phyloP scores from a whole-genome alignment of 2,329 filamentous ascomycete genomes.

The Talaromyces sp. region DNA sequence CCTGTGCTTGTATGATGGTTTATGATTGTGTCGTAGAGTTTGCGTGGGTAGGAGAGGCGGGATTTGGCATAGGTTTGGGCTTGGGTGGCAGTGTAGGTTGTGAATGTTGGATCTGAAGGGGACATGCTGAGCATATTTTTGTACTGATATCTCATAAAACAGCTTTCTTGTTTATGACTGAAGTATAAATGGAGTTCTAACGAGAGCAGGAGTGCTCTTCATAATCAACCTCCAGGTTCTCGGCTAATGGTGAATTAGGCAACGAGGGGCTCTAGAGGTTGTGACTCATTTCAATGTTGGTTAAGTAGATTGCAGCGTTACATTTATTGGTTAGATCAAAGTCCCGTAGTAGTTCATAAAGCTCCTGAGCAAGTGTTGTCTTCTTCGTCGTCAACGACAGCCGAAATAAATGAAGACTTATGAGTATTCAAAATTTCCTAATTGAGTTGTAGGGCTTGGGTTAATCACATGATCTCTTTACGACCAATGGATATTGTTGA shows the following conservation, averaged over 20 bases:
- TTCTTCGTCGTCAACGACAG: no score
- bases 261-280: background rate
- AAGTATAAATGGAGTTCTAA: background rate
- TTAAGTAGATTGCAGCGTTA: background rate
- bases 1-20: slow-evolving; percentile 45
- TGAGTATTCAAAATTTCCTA: background rate
- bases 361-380: no score
- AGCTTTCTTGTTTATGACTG: no score
- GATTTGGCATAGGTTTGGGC: slow-evolving; percentile 39
- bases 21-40: slow-evolving; percentile 46
- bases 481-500: no score
- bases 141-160: no score
- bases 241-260: no score
- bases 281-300: background rate
- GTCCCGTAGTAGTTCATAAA: no score
- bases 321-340: background rate
- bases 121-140: background rate
- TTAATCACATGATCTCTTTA: slow-evolving; percentile 1
- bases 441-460: background rate
- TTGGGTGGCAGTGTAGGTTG: slow-evolving; percentile 20
- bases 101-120: slow-evolving; percentile 20
- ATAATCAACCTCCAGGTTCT: no score
- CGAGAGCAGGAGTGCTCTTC: background rate
- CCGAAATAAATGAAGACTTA: no score
- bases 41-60: slow-evolving; percentile 44